These are phyloP conservation scores for Arxiozyma slooffiae DNA, from an alignment of 1,139 yeast genomes.

Conservation along the genomic window DNA sequence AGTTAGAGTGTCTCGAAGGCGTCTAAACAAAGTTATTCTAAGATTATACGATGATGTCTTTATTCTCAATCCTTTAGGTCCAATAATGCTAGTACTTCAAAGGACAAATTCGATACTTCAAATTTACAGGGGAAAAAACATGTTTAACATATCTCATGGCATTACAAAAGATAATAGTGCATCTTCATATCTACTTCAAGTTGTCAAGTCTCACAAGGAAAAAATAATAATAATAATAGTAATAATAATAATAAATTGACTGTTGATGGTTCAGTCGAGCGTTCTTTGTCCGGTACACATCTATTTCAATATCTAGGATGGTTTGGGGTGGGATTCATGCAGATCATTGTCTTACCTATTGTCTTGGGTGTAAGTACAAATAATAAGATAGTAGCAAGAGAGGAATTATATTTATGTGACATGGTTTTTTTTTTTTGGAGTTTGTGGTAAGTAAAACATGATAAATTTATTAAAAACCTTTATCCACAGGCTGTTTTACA, in stretches of 20 bases:
- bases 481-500: conserved; percentile 89
- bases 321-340: conserved; percentile 97
- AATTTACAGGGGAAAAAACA: conserved; percentile 7
- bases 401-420: conserved; percentile 88
- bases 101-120: conserved; percentile 14
- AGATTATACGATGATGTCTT: conserved; percentile 4
- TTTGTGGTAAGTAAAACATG: conserved; percentile 79
- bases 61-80: conserved; percentile 14
- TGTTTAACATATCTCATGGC: background rate
- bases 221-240: too few species aligned
- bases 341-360: conserved; percentile 80
- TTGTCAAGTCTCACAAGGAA: conserved; percentile 5
- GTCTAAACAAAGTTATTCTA: background rate
- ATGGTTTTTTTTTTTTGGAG: conserved; percentile 73
- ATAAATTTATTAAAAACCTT: conserved; percentile 65
- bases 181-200: conserved; percentile 3
- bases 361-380: conserved; percentile 89
- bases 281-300: conserved; percentile 63
- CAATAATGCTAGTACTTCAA: conserved; percentile 13
- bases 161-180: background rate
- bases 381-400: conserved; percentile 63
- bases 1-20: background rate
- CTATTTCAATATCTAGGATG: conserved; percentile 75
- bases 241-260: conserved; percentile 50
- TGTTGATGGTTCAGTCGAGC: conserved; percentile 74